phyloP scores from a whole-genome alignment of 192 early-diverging fungal species.

The Podochytrium sp. region DNA sequence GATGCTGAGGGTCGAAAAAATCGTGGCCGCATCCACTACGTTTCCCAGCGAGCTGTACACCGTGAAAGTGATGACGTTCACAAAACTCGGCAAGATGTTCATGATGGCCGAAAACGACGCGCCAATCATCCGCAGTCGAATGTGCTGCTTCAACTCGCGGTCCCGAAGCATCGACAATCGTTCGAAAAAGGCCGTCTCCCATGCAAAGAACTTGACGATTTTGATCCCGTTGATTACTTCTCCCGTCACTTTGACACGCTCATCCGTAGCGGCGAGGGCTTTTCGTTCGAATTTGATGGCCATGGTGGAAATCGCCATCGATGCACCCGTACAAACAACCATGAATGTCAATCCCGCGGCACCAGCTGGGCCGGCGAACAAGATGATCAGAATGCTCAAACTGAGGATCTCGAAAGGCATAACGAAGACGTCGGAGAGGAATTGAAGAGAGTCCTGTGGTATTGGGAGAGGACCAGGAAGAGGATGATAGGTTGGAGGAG shows the following conservation, averaged over 20 bases:
- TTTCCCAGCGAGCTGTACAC: constrained; percentile 29
- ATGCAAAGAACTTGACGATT: constrained; percentile 89
- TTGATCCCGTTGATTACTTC: constrained; percentile 74
- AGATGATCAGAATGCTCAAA: constrained; percentile 57
- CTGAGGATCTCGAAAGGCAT: constrained; percentile 63
- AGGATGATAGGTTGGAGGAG: constrained; percentile 36
- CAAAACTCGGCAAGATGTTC: constrained; percentile 25
- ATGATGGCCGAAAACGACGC: constrained; percentile 19
- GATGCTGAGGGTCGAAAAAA: constrained; percentile 62
- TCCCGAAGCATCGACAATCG: constrained; percentile 33
- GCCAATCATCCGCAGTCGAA: not conserved
- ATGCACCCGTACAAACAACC: constrained; percentile 40
- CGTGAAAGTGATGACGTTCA: constrained; percentile 19
- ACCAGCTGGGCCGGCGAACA: constrained; percentile 45
- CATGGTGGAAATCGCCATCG: constrained; percentile 36
- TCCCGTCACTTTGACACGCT: constrained; percentile 63
- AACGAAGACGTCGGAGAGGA: constrained; percentile 14
- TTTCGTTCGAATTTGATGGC: constrained; percentile 38
- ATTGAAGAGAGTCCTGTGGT: constrained; percentile 8
- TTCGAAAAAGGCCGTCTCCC: constrained; percentile 74
- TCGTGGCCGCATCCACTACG: constrained; percentile 47
- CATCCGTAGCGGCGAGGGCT: constrained; percentile 53
- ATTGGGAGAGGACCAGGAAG: not conserved
- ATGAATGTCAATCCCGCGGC: constrained; percentile 54
- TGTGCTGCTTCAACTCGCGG: constrained; percentile 15